Evolutionary conservation across 495 filamentous ascomycete genomes (phyloP), one percentile per base, ranked within the genome.

Genomic region (Clohesyomyces aquaticus): DNA sequence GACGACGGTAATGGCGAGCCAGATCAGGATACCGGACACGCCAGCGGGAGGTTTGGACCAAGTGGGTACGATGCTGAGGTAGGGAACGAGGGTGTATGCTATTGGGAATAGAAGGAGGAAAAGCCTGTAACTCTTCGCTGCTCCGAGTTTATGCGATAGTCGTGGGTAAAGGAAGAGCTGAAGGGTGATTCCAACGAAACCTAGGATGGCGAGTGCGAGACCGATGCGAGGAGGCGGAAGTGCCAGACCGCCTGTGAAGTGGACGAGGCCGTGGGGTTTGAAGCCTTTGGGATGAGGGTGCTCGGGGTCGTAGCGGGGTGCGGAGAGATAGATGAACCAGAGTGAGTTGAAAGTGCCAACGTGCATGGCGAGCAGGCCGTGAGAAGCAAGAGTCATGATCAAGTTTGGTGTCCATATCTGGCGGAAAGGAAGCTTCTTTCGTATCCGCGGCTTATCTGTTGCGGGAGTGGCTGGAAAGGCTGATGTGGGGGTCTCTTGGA

Each of bases 321-420:
- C 85, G 9, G 86, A 87, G 52, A 93, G 77, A 71, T 88, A 90
- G 23, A 89, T 81, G 51, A 87, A 89, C 47, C 87, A 88, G 67
- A 92, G 79, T 48, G 87, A 81, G 74, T 87, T 88, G 79, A 90
- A 93, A 8, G 89, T 86, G 35, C 86, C 83, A 32, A 87, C 85
- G 72, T 93, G 90, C 64, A 90, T 79, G n/a, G 86, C 83, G 16
- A 93, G 77, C 9, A 91, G 77, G 41, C 82, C 84, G 32, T 91
- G 87, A 3, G 81, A 79, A 32, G 89, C 67, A 1, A 91, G 74
- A 0, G 87, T 88, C 8, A 81, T 72, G 21, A 87, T 61, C 6
- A 91, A 80, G 46, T 87, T 86, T 16, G 75, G 76, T 0, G 87
- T 87, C 76, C 83, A 88, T 29, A 89, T 87, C 19, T 77, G 75